Evolutionary conservation across 805 yeast species (phyloP).

Genomic region (Pichia nanzhaoensis): DNA sequence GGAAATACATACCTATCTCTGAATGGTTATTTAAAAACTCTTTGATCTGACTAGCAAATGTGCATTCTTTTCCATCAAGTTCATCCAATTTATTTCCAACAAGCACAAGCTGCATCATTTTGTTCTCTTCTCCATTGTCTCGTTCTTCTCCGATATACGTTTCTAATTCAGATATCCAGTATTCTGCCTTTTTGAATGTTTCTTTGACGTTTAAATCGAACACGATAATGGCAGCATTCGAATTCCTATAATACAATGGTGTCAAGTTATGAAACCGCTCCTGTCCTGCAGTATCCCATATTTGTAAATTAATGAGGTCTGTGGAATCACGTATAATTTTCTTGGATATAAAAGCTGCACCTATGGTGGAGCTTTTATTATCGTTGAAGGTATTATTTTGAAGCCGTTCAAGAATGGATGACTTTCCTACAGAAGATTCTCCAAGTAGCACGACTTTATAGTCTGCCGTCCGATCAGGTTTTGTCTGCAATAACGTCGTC

Average conservation of each 20-base stretch:
- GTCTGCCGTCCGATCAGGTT: conserved; percentile 28
- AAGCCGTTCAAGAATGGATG: conserved; percentile 77
- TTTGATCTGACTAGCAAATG: conserved; percentile 18
- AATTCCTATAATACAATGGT: conserved; percentile 77
- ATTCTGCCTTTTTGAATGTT: conserved; percentile 64
- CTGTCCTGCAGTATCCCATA: conserved; percentile 98
- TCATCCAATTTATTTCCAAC: conserved; percentile 86
- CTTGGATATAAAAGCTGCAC: conserved; percentile 96
- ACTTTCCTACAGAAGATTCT: conserved; percentile 57
- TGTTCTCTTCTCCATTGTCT: background rate
- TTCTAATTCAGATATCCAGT: conserved; percentile 81
- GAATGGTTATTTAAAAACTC: conserved; percentile 21
- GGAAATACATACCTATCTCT: conserved; percentile 20
- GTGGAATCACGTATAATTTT: conserved; percentile 36
- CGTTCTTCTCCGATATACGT: conserved; percentile 23
- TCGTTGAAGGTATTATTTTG: conserved; percentile 67
- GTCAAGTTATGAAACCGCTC: conserved; percentile 78
- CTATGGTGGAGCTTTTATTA: conserved; percentile 85
- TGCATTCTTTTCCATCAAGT: conserved; percentile 21
- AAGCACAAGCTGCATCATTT: conserved; percentile 34
- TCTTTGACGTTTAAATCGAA: conserved; percentile 62
- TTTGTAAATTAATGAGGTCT: conserved; percentile 46
- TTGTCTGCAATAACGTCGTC: conserved; percentile 4
- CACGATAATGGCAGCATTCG: conserved; percentile 80
- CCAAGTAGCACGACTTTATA: conserved; percentile 35